Evolutionary conservation across 2,329 filamentous ascomycete species (phyloP).

Genomic region (Fonsecaea monophora): DNA sequence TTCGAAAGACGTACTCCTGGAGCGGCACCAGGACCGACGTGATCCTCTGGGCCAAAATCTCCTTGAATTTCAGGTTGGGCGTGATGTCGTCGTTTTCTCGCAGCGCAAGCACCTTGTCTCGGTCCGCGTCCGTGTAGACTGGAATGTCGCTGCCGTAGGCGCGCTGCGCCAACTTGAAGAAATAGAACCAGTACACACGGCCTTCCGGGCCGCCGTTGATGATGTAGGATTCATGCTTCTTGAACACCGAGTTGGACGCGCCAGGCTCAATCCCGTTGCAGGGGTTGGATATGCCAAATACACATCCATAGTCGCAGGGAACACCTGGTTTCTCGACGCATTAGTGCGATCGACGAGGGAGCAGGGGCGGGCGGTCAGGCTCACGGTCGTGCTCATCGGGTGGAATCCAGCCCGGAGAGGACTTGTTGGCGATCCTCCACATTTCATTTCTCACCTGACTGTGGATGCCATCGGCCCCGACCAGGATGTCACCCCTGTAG

Average conservation of each 20-base stretch:
- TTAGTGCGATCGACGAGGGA: too few species aligned
- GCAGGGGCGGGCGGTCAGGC: too few species aligned
- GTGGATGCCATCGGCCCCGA: constrained; percentile 54
- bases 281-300: constrained; percentile 39
- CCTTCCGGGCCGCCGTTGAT: constrained; percentile 21
- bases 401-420: neutral
- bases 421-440: constrained; percentile 36
- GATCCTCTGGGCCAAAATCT: constrained; percentile 44
- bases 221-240: constrained; percentile 36
- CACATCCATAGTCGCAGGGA: constrained; percentile 35
- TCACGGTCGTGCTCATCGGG: constrained; percentile 10
- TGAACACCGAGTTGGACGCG: constrained; percentile 24
- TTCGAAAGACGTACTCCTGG: constrained; percentile 49
- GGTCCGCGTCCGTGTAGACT: constrained; percentile 46
- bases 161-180: constrained; percentile 40
- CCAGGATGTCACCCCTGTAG: constrained; percentile 47
- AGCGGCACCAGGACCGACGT: constrained; percentile 42
- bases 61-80: constrained; percentile 44
- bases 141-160: constrained; percentile 40
- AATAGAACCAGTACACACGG: constrained; percentile 42
- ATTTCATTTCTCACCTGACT: constrained; percentile 48
- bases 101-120: constrained; percentile 41
- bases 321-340: constrained; percentile 29
- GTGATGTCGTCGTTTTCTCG: constrained; percentile 43
- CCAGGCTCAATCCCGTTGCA: constrained; percentile 21